Evolutionary conservation across 352 stramenopile species (phyloP), one percentile per base, ranked within the genome.

Genomic region (Pythium dissotocum): DNA sequence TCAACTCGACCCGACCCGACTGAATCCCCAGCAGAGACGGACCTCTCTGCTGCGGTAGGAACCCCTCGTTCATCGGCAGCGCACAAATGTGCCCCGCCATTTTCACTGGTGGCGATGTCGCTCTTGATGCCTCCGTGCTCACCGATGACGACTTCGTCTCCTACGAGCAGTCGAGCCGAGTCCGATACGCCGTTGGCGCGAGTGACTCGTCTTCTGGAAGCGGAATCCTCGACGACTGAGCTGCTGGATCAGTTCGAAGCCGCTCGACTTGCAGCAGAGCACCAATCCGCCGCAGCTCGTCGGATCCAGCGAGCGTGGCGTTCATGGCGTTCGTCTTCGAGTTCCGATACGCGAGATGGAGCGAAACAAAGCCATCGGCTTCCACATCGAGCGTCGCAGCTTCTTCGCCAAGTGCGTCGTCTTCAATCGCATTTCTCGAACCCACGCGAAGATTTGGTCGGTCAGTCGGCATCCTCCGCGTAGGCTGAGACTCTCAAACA

Each of bases 271-370:
- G n/a, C n/a, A 7, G 21, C 44, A 8, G 28, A 58, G 33, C 58
- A 33, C n/a, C 32, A 55, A 7, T 44, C 6, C 32, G 24, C 6
- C 1, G 46, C 59, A 49, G 59, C 46, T 4, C 28, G 18, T 9
- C 59, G 59, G 26, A 65, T 65, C 33, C 59, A 58, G 24, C 59
- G 46, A 8, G 12, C 24, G 46, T 65, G 59, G 59, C 46, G 59
- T 2, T 30, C 32, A 4, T 33, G n/a, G 18, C 16, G 36, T 9
- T 16, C 18, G n/a, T 32, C 48, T 14, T 6, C 9, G 9, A 30
- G 21, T 32, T 16, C 21, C 2, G 48, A 33, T 6, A 33, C 32
- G n/a, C 3, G 40, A 24, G 18, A 49, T 16, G 16, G 14, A 21
- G 16, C 4, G 16, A 49, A 49, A 16, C 13, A 6, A 49, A 24